phyloP scores from a whole-genome alignment of 2,329 filamentous ascomycete species.

The Fusarium verrucosum region DNA sequence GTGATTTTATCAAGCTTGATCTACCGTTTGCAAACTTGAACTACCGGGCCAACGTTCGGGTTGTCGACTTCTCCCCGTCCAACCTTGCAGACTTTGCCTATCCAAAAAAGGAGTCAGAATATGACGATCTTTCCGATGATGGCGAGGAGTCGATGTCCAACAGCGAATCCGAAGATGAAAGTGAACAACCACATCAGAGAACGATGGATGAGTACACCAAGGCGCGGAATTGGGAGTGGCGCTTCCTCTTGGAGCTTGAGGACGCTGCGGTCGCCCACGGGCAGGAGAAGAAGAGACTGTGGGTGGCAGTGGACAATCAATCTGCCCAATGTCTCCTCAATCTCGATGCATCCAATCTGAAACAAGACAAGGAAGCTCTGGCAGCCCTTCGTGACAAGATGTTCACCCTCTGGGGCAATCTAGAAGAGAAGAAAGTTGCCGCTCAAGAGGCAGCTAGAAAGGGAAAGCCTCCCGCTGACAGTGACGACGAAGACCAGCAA shows the following conservation, averaged over 20 bases:
- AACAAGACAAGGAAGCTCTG: conserved; percentile 59
- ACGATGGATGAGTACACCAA: conserved; percentile 39
- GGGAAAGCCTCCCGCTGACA: conserved; percentile 53
- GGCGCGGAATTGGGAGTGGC: conserved; percentile 76
- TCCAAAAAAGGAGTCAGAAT: conserved; percentile 55
- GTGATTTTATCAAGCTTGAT: conserved; percentile 47
- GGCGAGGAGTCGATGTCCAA: conserved; percentile 35
- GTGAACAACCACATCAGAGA: conserved; percentile 24
- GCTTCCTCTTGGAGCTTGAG: conserved; percentile 81
- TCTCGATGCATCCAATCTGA: conserved; percentile 65
- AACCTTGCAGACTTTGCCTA: conserved; percentile 75
- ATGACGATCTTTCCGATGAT: conserved; percentile 59
- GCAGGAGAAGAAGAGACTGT: conserved; percentile 61
- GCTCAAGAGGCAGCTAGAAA: conserved; percentile 41
- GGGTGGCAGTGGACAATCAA: conserved; percentile 72
- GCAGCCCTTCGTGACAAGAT: conserved; percentile 71
- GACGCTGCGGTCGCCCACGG: conserved; percentile 60
- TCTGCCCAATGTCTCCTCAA: conserved; percentile 60
- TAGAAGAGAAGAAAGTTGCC: conserved; percentile 68
- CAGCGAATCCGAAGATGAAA: conserved; percentile 21
- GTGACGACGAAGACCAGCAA: conserved; percentile 46
- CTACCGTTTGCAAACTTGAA: conserved; percentile 79
- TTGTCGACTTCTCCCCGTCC: conserved; percentile 81
- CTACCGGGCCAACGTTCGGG: conserved; percentile 75
- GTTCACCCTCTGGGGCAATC: conserved; percentile 84